Conservation (phyloP, 345 rosid species). For the Citrus medica region DNA sequence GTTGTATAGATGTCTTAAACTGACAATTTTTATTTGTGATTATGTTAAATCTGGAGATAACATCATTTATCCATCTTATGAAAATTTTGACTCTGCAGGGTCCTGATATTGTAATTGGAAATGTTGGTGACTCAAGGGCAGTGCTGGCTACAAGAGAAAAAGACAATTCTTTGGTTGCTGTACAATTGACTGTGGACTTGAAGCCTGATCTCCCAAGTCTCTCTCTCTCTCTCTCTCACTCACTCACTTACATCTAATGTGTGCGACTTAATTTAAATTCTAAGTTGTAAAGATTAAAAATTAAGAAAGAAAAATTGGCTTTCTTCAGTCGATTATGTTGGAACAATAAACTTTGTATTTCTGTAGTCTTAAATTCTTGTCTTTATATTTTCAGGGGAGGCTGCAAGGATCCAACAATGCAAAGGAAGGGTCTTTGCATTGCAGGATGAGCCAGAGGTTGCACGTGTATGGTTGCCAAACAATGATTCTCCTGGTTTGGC, state of each 20-base stretch:
- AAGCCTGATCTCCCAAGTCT: constrained; percentile 95
- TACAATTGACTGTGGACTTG: constrained; percentile 87
- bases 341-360: neutral
- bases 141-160: constrained; percentile 72
- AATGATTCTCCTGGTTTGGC: constrained; percentile 96
- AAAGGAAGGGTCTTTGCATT: constrained; percentile 96
- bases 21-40: neutral
- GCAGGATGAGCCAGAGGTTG: constrained; percentile 98
- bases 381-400: constrained; percentile 57
- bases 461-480: constrained; percentile 98
- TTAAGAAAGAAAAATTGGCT: neutral
- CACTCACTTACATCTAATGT: neutral
- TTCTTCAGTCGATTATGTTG: neutral
- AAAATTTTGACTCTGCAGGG: constrained; percentile 49
- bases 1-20: neutral
- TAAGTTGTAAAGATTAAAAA: neutral
- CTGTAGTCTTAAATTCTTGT: neutral
- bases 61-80: neutral
- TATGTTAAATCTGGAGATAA: neutral
- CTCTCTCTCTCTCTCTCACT: constrained; percentile 20
- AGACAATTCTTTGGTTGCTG: constrained; percentile 61
- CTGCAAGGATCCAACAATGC: constrained; percentile 87
- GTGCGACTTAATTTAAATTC: neutral
- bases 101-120: constrained; percentile 72
- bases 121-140: constrained; percentile 94